Base-by-base conservation (phyloP, 2,329 filamentous ascomycete genomes). In the Coleophoma cylindrospora region DNA sequence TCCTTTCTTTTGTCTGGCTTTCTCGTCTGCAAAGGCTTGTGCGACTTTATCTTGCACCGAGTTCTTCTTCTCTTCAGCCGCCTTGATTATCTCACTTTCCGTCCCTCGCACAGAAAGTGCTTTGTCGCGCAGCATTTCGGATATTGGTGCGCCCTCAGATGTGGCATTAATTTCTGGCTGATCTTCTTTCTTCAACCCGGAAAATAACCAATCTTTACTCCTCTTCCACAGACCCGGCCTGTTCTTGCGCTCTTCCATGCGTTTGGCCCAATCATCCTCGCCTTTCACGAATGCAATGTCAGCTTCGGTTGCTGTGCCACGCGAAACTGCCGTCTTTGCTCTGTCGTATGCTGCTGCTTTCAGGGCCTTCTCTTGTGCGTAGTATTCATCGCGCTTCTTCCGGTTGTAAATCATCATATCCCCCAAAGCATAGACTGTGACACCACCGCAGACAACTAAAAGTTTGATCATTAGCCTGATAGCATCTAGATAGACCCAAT, bases 401-500 rank as follows among this genome's bases (percentile, higher is more conserved):
- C 84, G 77, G 66, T 87, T 87, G 69, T 86, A 83, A 52, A 84
- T 67, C 51, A 86, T 74, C 73, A 87, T 79, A 61, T 85, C 83
- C 52, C 79, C 75, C 56, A 84, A 74, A 10, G 83, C 82, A 64
- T 85, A 84, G 37, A 80, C 74, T 36, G 81, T 82, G 41, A 86
- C 75, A 40, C 77, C 76, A 58, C 74, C 79, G 47, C 77, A 74
- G 54, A 85, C 70, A 51, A 82, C 83, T 79, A 64, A 54, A 17
- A 5, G 21, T 13, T 50, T 9, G 3, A 27, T 37, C 47, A 51
- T 55, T 53, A 54, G 52, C 27, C 27, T 27, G 27, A 27, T 27
- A 3, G 4, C 27, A 27, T 27, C 27, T 27, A 27, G 4, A 27
- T 27, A 27, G 9, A 27, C 27, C 9, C 27, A 27, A 27, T 27